Evolutionary conservation across 2,329 filamentous ascomycete species (phyloP).

Genomic region (Ceratocystis alfenasii): DNA sequence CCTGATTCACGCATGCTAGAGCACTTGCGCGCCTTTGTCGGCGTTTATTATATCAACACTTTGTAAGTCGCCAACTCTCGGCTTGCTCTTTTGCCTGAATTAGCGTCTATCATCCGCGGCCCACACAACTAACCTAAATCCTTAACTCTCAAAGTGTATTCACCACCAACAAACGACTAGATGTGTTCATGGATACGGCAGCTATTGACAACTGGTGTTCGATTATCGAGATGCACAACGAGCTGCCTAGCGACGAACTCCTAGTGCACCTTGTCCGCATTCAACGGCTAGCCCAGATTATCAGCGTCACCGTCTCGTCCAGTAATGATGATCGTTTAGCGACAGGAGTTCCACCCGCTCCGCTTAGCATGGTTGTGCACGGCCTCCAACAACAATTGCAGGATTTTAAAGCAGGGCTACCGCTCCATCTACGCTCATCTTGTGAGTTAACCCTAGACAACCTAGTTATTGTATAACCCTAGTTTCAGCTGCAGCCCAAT

Average conservation of each 20-base stretch:
- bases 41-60: slow-evolving; percentile 40
- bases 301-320: slow-evolving; percentile 33
- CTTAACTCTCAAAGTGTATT: slow-evolving; percentile 29
- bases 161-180: slow-evolving; percentile 37
- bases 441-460: slow-evolving; percentile 26
- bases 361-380: slow-evolving; percentile 34
- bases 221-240: slow-evolving; percentile 33
- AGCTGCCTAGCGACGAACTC: slow-evolving; percentile 35
- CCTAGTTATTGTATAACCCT: not conserved
- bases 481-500: not conserved
- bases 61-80: slow-evolving; percentile 30
- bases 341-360: slow-evolving; percentile 25
- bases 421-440: slow-evolving; percentile 30
- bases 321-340: slow-evolving; percentile 24
- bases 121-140: not conserved
- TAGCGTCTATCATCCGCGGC: not conserved
- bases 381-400: slow-evolving; percentile 36
- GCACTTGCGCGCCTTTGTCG: slow-evolving; percentile 37
- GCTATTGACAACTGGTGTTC: slow-evolving; percentile 36
- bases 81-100: not conserved
- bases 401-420: slow-evolving; percentile 31
- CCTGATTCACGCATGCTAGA: slow-evolving; percentile 30
- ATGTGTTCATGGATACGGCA: slow-evolving; percentile 37
- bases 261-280: slow-evolving; percentile 37
- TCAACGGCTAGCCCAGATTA: slow-evolving; percentile 39